Evolutionary conservation across 805 yeast species (phyloP).

Genomic region (Maudiozyma barnettii): DNA sequence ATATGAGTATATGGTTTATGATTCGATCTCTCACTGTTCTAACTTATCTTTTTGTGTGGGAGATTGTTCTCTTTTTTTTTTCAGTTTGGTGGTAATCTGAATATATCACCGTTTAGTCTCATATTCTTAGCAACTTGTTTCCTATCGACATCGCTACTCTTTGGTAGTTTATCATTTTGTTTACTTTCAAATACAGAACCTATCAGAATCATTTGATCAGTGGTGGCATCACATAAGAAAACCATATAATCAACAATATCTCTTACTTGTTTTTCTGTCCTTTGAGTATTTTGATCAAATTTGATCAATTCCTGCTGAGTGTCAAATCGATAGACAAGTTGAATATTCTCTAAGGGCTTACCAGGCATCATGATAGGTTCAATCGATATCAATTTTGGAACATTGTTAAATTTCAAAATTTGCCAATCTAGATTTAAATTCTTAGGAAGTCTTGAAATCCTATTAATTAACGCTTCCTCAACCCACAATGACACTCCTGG

Average conservation of each 20-base stretch:
- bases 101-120: constrained; percentile 27
- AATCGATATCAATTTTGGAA: constrained; percentile 66
- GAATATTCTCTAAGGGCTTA: constrained; percentile 44
- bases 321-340: constrained; percentile 52
- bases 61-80: background rate
- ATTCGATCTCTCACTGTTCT: too few relatives aligned
- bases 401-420: constrained; percentile 53
- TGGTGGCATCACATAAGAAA: constrained; percentile 50
- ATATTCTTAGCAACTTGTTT: constrained; percentile 22
- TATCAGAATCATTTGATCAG: constrained; percentile 48
- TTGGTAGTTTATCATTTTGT: constrained; percentile 33
- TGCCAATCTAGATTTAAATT: constrained; percentile 65
- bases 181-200: constrained; percentile 59
- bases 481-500: constrained; percentile 52
- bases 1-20: too few relatives aligned
- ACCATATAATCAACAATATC: constrained; percentile 54
- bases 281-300: constrained; percentile 36
- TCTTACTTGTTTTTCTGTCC: constrained; percentile 39
- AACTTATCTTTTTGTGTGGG: background rate
- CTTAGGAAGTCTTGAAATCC: constrained; percentile 48
- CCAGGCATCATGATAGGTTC: constrained; percentile 57
- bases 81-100: constrained; percentile 10
- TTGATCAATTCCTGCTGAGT: constrained; percentile 51
- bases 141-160: constrained; percentile 16
- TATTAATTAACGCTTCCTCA: constrained; percentile 43